phyloP scores from a whole-genome alignment of 2,329 filamentous ascomycete genomes.

The Zymoseptoria crescenta region DNA sequence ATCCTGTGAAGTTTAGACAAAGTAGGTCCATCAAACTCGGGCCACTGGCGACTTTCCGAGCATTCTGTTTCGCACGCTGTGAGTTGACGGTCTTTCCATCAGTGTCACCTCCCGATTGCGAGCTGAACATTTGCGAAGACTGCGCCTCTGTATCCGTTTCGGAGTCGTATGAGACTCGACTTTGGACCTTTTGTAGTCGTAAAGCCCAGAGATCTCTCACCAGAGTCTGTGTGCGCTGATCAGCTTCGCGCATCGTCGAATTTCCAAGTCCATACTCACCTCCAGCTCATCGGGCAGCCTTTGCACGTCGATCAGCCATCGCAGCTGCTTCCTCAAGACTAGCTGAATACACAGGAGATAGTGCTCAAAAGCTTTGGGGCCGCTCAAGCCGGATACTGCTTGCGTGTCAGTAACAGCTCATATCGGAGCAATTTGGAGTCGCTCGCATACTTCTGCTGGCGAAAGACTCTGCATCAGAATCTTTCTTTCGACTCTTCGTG shows the following conservation, averaged over 20 bases:
- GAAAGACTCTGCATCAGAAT: slow-evolving; percentile 24
- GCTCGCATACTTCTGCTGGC: slow-evolving; percentile 14
- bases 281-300: slow-evolving; percentile 67
- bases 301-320: slow-evolving; percentile 61
- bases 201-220: slow-evolving; percentile 81
- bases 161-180: slow-evolving; percentile 32
- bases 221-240: slow-evolving; percentile 31
- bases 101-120: slow-evolving; percentile 44
- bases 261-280: slow-evolving; percentile 31
- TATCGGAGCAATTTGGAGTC: background rate
- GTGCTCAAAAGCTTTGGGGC: slow-evolving; percentile 63
- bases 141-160: slow-evolving; percentile 28
- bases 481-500: slow-evolving; percentile 20
- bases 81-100: slow-evolving; percentile 24
- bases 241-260: background rate
- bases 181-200: slow-evolving; percentile 52
- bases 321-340: slow-evolving; percentile 71
- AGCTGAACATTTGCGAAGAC: slow-evolving; percentile 50
- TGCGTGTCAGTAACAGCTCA: slow-evolving; percentile 4
- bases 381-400: slow-evolving; percentile 40
- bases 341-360: slow-evolving; percentile 81
- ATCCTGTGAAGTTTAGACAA: slow-evolving; percentile 70
- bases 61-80: slow-evolving; percentile 27
- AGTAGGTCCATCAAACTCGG: slow-evolving; percentile 70
- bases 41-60: slow-evolving; percentile 36